Conservation (phyloP, 352 stramenopile species). For the Sclerospora graminicola region DNA sequence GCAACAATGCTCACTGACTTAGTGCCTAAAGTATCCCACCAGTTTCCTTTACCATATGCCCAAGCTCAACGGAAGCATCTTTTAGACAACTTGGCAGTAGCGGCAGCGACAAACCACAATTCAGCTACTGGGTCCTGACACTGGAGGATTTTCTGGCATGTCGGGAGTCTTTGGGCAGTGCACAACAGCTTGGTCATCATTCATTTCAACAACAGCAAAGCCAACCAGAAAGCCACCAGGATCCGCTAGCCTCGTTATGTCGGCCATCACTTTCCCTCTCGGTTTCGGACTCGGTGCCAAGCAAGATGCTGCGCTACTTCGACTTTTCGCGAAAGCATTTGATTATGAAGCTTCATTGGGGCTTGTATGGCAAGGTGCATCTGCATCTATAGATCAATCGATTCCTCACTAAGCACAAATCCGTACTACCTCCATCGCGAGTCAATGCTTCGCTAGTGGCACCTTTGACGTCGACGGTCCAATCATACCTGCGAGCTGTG, state of each 20-base stretch:
- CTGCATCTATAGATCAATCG: slow-evolving; percentile 60
- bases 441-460: slow-evolving; percentile 25
- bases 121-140: slow-evolving; percentile 10
- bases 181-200: slow-evolving; percentile 18
- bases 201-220: slow-evolving; percentile 12
- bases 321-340: slow-evolving; percentile 83
- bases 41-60: slow-evolving; percentile 21
- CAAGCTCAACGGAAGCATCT: slow-evolving; percentile 15
- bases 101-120: slow-evolving; percentile 27
- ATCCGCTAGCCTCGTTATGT: slow-evolving; percentile 12
- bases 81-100: slow-evolving; percentile 17
- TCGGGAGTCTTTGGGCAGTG: slow-evolving; percentile 14
- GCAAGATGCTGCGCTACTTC: slow-evolving; percentile 61
- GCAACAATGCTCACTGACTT: slow-evolving; percentile 4
- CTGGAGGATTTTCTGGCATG: slow-evolving; percentile 14
- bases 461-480: slow-evolving; percentile 12
- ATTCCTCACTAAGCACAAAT: slow-evolving; percentile 52
- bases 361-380: slow-evolving; percentile 84
- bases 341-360: slow-evolving; percentile 81
- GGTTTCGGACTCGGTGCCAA: slow-evolving; percentile 3
- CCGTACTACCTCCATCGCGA: slow-evolving; percentile 14
- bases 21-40: slow-evolving; percentile 13
- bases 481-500: slow-evolving; percentile 36
- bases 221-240: slow-evolving; percentile 15
- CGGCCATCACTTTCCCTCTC: slow-evolving; percentile 13